phyloP scores from a whole-genome alignment of 1,284 basidiomycete genomes.

The Irpex sp. region DNA sequence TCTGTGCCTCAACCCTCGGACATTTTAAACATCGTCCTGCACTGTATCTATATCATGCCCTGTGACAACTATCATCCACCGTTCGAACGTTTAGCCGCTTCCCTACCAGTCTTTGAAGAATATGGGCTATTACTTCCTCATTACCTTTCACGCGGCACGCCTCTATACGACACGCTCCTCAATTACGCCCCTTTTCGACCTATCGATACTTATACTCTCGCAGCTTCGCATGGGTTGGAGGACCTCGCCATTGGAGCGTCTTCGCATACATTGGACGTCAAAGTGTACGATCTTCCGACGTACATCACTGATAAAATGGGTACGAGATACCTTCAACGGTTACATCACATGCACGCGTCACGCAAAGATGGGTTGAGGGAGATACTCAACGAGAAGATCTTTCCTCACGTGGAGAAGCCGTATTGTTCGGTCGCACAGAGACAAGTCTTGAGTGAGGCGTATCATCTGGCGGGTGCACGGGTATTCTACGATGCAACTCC shows the following conservation, averaged over 20 bases:
- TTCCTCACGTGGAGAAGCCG: slow-evolving; percentile 34
- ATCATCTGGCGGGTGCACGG: neutral
- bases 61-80: too few relatives aligned
- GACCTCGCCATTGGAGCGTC: slow-evolving; percentile 44
- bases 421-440: slow-evolving; percentile 36
- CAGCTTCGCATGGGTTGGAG: slow-evolving; percentile 39
- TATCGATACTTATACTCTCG: slow-evolving; percentile 45
- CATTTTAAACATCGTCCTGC: too few relatives aligned
- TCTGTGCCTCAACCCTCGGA: too few relatives aligned
- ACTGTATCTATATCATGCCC: too few relatives aligned
- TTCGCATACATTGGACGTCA: slow-evolving; percentile 40
- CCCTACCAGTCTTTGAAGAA: slow-evolving; percentile 22
- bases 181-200: slow-evolving; percentile 33
- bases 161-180: slow-evolving; percentile 38
- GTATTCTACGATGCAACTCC: neutral
- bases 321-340: slow-evolving; percentile 46
- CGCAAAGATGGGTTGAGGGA: slow-evolving; percentile 44
- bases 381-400: slow-evolving; percentile 41
- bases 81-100: too few relatives aligned
- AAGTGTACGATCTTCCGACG: slow-evolving; percentile 41
- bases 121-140: slow-evolving; percentile 36
- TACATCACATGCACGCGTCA: slow-evolving; percentile 47
- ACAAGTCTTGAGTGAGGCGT: slow-evolving; percentile 27
- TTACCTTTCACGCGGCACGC: slow-evolving; percentile 27
- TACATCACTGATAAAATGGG: slow-evolving; percentile 43